phyloP scores from a whole-genome alignment of 345 rosid species.

The Salix dunnii region DNA sequence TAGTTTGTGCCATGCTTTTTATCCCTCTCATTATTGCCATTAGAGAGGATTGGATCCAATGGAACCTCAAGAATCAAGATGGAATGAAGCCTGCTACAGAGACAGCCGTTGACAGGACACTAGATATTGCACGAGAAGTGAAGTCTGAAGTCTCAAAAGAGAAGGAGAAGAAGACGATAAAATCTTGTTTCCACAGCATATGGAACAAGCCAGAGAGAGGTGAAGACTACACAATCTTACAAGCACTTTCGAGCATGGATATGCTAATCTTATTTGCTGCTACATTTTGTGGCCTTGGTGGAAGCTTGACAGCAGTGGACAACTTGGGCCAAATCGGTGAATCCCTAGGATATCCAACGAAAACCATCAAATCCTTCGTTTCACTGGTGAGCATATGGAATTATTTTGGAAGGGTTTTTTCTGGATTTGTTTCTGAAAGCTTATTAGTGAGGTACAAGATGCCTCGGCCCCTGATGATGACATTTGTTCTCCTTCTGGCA shows the following conservation, averaged over 20 bases:
- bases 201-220: conserved; percentile 66
- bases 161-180: conserved; percentile 13
- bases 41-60: conserved; percentile 54
- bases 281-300: conserved; percentile 67
- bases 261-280: conserved; percentile 62
- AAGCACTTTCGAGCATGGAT: conserved; percentile 70
- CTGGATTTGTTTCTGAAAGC: conserved; percentile 73
- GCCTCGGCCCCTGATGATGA: conserved; percentile 78
- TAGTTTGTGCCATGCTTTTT: conserved; percentile 51
- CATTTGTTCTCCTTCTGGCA: conserved; percentile 53
- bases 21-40: conserved; percentile 55
- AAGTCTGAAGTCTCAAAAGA: neutral
- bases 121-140: neutral
- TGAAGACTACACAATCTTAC: conserved; percentile 83
- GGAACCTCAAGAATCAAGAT: conserved; percentile 47
- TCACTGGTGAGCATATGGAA: conserved; percentile 91
- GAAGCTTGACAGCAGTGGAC: conserved; percentile 79
- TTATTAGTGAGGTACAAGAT: conserved; percentile 51
- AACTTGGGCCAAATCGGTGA: conserved; percentile 91
- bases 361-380: conserved; percentile 58
- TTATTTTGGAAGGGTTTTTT: conserved; percentile 76
- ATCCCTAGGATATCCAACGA: conserved; percentile 64
- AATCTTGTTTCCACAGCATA: conserved; percentile 51
- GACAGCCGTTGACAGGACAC: conserved; percentile 12
- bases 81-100: conserved; percentile 24